Base-by-base conservation (phyloP, 805 yeast genomes). In the Saccharomycopsis fodiens region DNA sequence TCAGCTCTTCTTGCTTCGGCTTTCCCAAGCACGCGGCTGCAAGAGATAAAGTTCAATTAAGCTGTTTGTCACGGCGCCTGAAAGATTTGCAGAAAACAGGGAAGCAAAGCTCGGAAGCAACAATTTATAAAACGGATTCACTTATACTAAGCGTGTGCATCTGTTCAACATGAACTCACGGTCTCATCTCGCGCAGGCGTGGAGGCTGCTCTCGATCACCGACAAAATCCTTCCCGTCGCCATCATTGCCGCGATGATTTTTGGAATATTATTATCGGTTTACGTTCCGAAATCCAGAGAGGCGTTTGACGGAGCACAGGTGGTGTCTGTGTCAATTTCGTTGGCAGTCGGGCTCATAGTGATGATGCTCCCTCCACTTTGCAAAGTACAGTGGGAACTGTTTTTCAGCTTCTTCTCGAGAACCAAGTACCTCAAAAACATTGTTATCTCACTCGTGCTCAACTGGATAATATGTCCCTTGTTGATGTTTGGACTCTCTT, bases 391-490 rank as follows among this genome's bases (percentile, higher is more conserved):
- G 52, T 76, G 74, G 72, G 81, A 76, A 53, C 58, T 60, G 32
- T 52, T 72, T 15, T 65, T 57, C 49, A 48, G 47, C 19, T 54
- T 60, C 19, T 39, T 68, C 22, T 39, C 46, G 4, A 51, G 49
- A 3, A 56, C 49, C 31, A 46, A 52, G 6, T 50, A 60, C 29
- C 42, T 56, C 51, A 59, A 53, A 16, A 67, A 61, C 15, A 54
- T 74, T 5, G 36, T 60, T 7, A 54, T 67, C n/a, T 70, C 78
- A 1, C 47, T 74, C 20, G 39, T 69, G 7, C 51, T 75, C 48
- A 76, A 77, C 61, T 77, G 81, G 82, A 61, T 77, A 5, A 52
- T 76, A 13, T 70, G 79, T 39, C 82, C 82, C 2, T 63, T 76
- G 20, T 48, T 76, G 42, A 76, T 76, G 82, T 65, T 73, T 55